These are phyloP conservation scores for Hevea brasiliensis DNA, from an alignment of 345 rosid genomes.

Conservation along the genomic window DNA sequence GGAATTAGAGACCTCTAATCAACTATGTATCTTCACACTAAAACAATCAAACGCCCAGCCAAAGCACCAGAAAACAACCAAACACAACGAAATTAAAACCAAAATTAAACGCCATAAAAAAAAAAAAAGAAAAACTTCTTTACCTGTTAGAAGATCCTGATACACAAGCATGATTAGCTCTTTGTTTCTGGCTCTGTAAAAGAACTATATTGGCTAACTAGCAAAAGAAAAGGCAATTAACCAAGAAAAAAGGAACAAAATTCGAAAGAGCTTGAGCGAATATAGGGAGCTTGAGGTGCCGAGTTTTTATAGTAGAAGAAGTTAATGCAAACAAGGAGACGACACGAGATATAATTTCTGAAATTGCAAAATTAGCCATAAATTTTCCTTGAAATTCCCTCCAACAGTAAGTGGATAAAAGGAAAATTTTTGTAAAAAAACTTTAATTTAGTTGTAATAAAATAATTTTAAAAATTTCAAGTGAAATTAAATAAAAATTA, in stretches of 20 bases:
- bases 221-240: not conserved
- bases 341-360: not conserved
- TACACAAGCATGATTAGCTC: constrained; percentile 16
- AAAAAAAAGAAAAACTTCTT: too few relatives aligned
- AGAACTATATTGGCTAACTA: not conserved
- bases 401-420: too few relatives aligned
- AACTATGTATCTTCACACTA: not conserved
- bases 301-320: constrained; percentile 4
- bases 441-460: too few relatives aligned
- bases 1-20: not conserved
- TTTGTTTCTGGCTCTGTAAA: not conserved
- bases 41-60: not conserved
- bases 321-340: not conserved
- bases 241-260: not conserved
- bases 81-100: not conserved
- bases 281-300: not conserved
- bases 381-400: not conserved
- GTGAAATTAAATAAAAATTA: too few relatives aligned
- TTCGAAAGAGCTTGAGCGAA: not conserved
- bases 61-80: too few relatives aligned
- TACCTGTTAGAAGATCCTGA: constrained; percentile 23
- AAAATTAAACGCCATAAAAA: not conserved
- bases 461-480: too few relatives aligned
- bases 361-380: not conserved
- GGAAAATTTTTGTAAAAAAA: too few relatives aligned